Evolutionary conservation across 2,329 filamentous ascomycete genomes (phyloP).

Genomic region (Lachnellula hyalina): DNA sequence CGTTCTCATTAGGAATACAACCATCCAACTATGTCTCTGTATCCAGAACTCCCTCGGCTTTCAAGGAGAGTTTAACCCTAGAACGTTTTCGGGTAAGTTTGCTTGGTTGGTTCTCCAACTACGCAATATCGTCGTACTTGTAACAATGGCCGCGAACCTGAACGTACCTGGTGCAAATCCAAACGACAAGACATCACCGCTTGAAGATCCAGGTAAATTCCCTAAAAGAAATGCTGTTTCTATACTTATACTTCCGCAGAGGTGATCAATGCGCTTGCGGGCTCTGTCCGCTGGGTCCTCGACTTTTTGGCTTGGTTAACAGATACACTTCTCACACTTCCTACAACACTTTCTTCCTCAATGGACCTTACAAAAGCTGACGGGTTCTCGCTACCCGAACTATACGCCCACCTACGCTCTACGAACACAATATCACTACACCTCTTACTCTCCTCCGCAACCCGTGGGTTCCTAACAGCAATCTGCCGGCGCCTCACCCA

Average conservation of each 20-base stretch:
- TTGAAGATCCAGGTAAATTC: conserved; percentile 57
- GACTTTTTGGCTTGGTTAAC: conserved; percentile 61
- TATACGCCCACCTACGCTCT: conserved; percentile 47
- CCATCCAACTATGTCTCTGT: conserved; percentile 71
- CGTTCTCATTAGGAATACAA: conserved; percentile 64
- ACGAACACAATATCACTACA: conserved; percentile 56
- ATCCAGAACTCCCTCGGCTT: conserved; percentile 76
- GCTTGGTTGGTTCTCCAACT: conserved; percentile 71
- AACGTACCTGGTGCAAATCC: conserved; percentile 37
- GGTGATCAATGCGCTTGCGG: conserved; percentile 65
- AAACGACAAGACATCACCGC: conserved; percentile 51
- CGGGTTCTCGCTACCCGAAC: conserved; percentile 40
- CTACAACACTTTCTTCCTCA: conserved; percentile 41
- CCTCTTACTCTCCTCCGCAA: conserved; percentile 66
- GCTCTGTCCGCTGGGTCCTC: conserved; percentile 73
- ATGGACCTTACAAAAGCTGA: conserved; percentile 42
- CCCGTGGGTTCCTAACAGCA: conserved; percentile 66
- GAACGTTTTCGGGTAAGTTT: conserved; percentile 66
- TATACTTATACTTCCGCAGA: conserved; percentile 41
- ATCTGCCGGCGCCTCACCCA: conserved; percentile 59
- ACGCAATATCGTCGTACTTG: conserved; percentile 62
- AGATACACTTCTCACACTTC: conserved; percentile 53
- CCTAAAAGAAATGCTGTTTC: background rate
- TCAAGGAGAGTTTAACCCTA: conserved; percentile 53
- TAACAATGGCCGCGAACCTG: conserved; percentile 56